Conservation (phyloP, 2,329 filamentous ascomycete species). For the Xylariaceae sp. region DNA sequence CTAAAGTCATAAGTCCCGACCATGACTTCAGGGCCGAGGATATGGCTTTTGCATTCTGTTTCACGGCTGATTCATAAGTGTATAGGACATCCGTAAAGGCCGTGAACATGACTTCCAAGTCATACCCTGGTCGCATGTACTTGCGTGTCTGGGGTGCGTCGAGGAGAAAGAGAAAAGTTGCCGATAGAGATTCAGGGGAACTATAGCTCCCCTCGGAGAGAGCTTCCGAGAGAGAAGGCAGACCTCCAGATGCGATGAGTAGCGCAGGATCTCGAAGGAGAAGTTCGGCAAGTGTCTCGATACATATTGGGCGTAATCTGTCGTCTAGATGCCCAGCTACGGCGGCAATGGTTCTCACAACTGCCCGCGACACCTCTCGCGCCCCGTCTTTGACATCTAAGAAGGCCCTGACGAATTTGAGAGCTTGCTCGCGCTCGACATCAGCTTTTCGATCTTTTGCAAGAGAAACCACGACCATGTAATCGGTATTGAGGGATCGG, state of each 20-base stretch:
- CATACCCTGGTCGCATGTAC: constrained; percentile 82
- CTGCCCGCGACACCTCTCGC: constrained; percentile 77
- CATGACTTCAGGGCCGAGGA: constrained; percentile 87
- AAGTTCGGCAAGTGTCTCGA: constrained; percentile 90
- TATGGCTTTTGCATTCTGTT: constrained; percentile 89
- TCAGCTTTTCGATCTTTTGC: constrained; percentile 97
- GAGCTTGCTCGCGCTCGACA: constrained; percentile 90
- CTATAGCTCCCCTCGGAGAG: constrained; percentile 88
- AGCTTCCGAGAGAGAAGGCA: constrained; percentile 85
- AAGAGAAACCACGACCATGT: constrained; percentile 83
- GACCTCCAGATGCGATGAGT: constrained; percentile 76
- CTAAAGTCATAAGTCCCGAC: constrained; percentile 84
- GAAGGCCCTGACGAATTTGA: constrained; percentile 95
- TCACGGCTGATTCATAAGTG: constrained; percentile 60
- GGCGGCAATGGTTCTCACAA: constrained; percentile 85
- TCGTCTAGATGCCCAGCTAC: constrained; percentile 86
- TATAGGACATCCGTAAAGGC: constrained; percentile 81
- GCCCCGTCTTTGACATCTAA: constrained; percentile 93
- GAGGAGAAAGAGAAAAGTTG: constrained; percentile 83
- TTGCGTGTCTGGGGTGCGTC: constrained; percentile 78
- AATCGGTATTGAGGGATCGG: constrained; percentile 82
- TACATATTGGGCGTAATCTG: constrained; percentile 81
- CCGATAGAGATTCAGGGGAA: constrained; percentile 82
- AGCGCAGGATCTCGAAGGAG: constrained; percentile 80
- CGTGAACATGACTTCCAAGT: constrained; percentile 84